Base-by-base conservation (phyloP, 306 rosid genomes). In the Prunus armeniaca region DNA sequence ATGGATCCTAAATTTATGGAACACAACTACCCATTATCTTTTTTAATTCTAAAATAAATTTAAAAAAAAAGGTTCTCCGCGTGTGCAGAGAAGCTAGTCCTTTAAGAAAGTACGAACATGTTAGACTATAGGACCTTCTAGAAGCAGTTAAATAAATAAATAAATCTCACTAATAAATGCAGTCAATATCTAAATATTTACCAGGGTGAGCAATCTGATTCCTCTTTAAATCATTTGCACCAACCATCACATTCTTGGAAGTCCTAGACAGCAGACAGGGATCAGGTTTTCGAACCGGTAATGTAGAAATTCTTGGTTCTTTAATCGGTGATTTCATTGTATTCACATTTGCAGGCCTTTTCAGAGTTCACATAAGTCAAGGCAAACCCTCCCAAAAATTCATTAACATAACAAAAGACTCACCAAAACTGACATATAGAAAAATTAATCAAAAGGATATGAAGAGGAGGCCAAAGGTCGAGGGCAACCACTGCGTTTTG, bases 401-500 rank as follows among this genome's bases (percentile, higher is more conserved):
- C 72, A 72, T 5, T 78, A 58, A 32, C 50, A 63, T 67, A 83
- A 73, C 64, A 24, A 49, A 74, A 32, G 30, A 83, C 46, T 50
- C 28, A 15, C 27, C 38, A 32, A 73, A 66, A 65, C 24, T 15
- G 19, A 41, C 34, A 27, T 43, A 5, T 10, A 32, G 30, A 18
- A 46, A 46, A 58, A 67, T 2, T 47, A 34, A 3, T 49, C 45
- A 9, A 76, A 85, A 92, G 98, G 98, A 95, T 95, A 95, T 95
- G 93, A 88, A 67, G 88, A 84, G 9, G 97, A 82, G 51, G 89
- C 84, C 80, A 69, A 76, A 12, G 89, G 82, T 64, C 90, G 86
- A 1, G 95, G 92, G 76, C 90, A 87, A 72, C 84, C 93, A 84
- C 81, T 85, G 73, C 92, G 90, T 83, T 92, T 89, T 54, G 88